Percentiles rank a stretch among this genome's conserved stretches.
phyloP scores from a whole-genome alignment of 2,329 filamentous ascomycete genomes.

The Knufia fluminis region DNA sequence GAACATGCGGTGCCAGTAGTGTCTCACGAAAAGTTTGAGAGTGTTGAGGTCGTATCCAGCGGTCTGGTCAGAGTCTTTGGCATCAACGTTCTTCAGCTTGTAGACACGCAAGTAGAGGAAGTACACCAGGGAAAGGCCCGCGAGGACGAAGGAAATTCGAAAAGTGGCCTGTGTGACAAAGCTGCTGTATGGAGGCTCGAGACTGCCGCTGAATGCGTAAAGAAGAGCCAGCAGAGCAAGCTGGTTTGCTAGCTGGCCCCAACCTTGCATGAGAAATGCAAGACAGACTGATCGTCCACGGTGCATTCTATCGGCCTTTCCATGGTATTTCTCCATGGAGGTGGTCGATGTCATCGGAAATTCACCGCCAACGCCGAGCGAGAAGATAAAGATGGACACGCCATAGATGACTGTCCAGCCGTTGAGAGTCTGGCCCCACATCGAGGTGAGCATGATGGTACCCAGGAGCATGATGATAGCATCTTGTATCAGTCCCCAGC shows the following conservation, averaged over 20 bases:
- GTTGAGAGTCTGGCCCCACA: not conserved
- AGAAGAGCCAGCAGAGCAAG: not conserved
- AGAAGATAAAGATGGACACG: not conserved
- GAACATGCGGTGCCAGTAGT: not conserved
- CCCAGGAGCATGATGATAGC: not conserved
- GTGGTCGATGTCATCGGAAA: not conserved
- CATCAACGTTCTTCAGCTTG: too few species aligned
- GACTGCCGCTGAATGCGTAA: not conserved
- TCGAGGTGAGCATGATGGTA: not conserved
- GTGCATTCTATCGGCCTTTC: not conserved
- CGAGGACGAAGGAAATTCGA: not conserved
- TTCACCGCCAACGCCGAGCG: not conserved
- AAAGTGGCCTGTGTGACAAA: not conserved
- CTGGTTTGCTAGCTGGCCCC: conserved; percentile 1
- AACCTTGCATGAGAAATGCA: conserved; percentile 1
- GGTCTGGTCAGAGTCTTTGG: too few species aligned
- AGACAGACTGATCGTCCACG: not conserved
- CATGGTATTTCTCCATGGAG: not conserved
- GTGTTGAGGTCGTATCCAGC: not conserved
- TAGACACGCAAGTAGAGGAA: not conserved
- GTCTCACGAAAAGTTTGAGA: not conserved
- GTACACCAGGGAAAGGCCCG: not conserved
- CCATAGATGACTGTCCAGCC: conserved; percentile 1
- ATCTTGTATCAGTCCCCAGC: not conserved
- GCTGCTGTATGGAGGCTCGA: not conserved